Base-by-base conservation (phyloP, 1,284 basidiomycete species). In the Cutaneotrichosporon sp. region DNA sequence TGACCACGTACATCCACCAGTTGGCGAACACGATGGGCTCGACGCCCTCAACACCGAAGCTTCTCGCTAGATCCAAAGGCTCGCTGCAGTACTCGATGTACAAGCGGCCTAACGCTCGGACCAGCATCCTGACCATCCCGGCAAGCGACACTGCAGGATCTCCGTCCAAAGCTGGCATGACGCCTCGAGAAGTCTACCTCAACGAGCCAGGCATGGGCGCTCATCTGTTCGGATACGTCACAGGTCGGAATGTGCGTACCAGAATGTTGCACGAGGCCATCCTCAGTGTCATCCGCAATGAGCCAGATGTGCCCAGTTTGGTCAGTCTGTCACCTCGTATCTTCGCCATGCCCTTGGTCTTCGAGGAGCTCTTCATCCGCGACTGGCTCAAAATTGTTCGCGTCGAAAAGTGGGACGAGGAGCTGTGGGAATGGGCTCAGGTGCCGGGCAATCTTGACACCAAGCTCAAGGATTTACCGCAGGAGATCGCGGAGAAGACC, bases 341-440 rank as follows among this genome's bases (percentile, higher is more conserved):
- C n/a, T 64, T 73, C 35, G 61, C 64, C 7, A 38, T 67, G 4
- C 62, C 66, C 1, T 46, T 69, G 9, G 44, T 73, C 9, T 66
- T 63, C 53, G 65, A 70, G 42, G 66, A 71, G n/a, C 54, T 73
- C 10, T 51, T 57, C 3, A 56, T 64, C 3, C 52, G 53, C 16
- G 63, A 62, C 32, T 73, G 60, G 57, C 63, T 65, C 46, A 17
- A 52, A 8, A 62, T 55, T 31, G 57, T 69, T 4, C 54, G 57
- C 22, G 48, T 62, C 3, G 44, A 49, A 10, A 46, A 51, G 17
- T 67, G 64, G 52, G 58, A 64, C 29, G 64, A 68, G 26, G 63
- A 63, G 8, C 52, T 73, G 8, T 64, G 60, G 29, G 47, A 61
- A 16, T 70, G 60, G 59, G 46, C 70, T 10, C 48, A 55, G 35